Evolutionary conservation across 2,329 filamentous ascomycete species (phyloP).

Genomic region (Thermoascus crustaceus): DNA sequence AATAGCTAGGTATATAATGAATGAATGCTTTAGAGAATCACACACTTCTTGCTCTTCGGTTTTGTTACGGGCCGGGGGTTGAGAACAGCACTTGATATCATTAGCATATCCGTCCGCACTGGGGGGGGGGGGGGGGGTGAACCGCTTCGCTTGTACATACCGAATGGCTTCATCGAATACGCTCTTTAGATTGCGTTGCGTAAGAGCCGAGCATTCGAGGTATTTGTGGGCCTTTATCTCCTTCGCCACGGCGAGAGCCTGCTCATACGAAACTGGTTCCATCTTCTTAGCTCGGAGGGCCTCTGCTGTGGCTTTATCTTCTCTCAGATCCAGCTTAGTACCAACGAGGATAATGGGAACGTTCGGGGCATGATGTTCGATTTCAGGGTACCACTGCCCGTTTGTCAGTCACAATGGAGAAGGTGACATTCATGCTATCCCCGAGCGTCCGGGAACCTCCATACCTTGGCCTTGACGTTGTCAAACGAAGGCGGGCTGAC

Average conservation of each 20-base stretch:
- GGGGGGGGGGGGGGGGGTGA: too few species aligned
- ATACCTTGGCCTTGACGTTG: conserved; percentile 96
- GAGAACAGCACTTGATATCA: conserved; percentile 36
- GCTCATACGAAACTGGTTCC: conserved; percentile 93
- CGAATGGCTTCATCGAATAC: conserved; percentile 98
- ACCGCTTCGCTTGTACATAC: conserved; percentile 48
- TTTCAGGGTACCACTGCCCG: conserved; percentile 86
- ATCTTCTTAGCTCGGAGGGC: conserved; percentile 84
- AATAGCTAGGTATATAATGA: too few species aligned
- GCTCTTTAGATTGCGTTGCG: conserved; percentile 93
- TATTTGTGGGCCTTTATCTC: conserved; percentile 97
- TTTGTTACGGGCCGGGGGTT: conserved; percentile 40
- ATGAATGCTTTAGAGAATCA: conserved; percentile 32
- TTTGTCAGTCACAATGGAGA: conserved; percentile 9
- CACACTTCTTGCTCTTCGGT: conserved; percentile 40
- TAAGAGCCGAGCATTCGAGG: conserved; percentile 93
- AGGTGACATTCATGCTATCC: too few species aligned
- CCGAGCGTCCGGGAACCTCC: too few species aligned
- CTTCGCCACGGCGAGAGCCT: conserved; percentile 79
- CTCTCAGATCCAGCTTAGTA: conserved; percentile 91
- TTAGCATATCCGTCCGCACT: too few species aligned
- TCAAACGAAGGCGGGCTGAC: conserved; percentile 96
- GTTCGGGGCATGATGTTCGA: conserved; percentile 89
- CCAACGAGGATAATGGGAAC: conserved; percentile 96
- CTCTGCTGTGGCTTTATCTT: conserved; percentile 75